Conservation (phyloP, 345 rosid genomes). For the Theobroma cacao region DNA sequence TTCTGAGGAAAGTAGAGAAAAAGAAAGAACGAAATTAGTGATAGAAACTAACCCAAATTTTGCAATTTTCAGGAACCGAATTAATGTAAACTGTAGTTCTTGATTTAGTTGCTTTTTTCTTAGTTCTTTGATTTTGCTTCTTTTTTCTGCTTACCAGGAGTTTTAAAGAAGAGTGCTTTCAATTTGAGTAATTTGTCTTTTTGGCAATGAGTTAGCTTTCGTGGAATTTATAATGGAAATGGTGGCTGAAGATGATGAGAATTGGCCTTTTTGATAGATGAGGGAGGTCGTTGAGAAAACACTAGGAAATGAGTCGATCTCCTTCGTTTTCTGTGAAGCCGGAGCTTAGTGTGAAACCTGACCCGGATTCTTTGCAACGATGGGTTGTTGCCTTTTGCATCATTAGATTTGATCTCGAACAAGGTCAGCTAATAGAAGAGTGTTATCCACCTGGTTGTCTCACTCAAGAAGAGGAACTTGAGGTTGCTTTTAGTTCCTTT, state of each 20-base stretch:
- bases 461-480: constrained; percentile 80
- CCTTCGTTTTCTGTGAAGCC: constrained; percentile 79
- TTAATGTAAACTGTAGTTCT: neutral
- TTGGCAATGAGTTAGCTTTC: neutral
- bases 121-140: neutral
- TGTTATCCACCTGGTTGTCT: constrained; percentile 75
- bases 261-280: constrained; percentile 28
- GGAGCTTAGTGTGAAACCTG: constrained; percentile 57
- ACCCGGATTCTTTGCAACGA: constrained; percentile 61
- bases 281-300: constrained; percentile 16
- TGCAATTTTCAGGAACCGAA: neutral
- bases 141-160: neutral
- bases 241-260: constrained; percentile 25
- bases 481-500: constrained; percentile 88
- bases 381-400: constrained; percentile 89
- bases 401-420: constrained; percentile 93
- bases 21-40: neutral
- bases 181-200: neutral
- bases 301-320: constrained; percentile 75
- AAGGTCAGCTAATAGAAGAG: constrained; percentile 93
- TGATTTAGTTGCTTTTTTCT: neutral
- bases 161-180: neutral
- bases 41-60: neutral
- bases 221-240: neutral
- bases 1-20: neutral